Evolutionary conservation across 2,329 filamentous ascomycete genomes (phyloP).

Genomic region (Monosporascus sp.): DNA sequence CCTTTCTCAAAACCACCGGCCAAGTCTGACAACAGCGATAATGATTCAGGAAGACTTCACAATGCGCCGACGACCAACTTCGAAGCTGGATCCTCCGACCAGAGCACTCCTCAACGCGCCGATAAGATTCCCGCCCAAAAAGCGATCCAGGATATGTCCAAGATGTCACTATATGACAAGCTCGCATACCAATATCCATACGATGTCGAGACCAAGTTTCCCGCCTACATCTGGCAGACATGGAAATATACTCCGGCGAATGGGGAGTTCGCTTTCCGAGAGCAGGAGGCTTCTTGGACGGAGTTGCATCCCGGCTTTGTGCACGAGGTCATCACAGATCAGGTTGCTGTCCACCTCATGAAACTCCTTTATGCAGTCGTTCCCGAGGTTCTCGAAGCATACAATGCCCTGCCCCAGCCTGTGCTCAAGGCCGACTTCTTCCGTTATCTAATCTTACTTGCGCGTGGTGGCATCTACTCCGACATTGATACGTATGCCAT

Average conservation of each 20-base stretch:
- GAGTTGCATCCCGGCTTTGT: conserved; percentile 84
- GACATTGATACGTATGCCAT: conserved; percentile 90
- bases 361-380: conserved; percentile 80
- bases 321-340: conserved; percentile 95
- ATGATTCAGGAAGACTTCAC: conserved; percentile 7
- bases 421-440: conserved; percentile 79
- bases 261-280: conserved; percentile 72
- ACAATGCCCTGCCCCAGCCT: conserved; percentile 65
- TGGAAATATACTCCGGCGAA: conserved; percentile 86
- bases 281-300: conserved; percentile 86
- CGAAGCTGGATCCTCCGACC: conserved; percentile 5
- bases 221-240: conserved; percentile 98
- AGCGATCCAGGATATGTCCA: conserved; percentile 63
- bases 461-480: conserved; percentile 66
- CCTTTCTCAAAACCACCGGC: conserved; percentile 21
- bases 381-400: conserved; percentile 74
- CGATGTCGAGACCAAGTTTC: conserved; percentile 82
- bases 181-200: conserved; percentile 93
- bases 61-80: conserved; percentile 17
- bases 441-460: conserved; percentile 64
- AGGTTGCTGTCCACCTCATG: conserved; percentile 75
- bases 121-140: conserved; percentile 49
- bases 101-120: conserved; percentile 8
- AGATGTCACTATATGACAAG: conserved; percentile 71
- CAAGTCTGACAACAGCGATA: conserved; percentile 14